Percentiles rank a stretch among this genome's conserved stretches.
Evolutionary conservation across 768 basidiomycete species (phyloP).

Genomic region (Hygrophoropsis aurantiaca): DNA sequence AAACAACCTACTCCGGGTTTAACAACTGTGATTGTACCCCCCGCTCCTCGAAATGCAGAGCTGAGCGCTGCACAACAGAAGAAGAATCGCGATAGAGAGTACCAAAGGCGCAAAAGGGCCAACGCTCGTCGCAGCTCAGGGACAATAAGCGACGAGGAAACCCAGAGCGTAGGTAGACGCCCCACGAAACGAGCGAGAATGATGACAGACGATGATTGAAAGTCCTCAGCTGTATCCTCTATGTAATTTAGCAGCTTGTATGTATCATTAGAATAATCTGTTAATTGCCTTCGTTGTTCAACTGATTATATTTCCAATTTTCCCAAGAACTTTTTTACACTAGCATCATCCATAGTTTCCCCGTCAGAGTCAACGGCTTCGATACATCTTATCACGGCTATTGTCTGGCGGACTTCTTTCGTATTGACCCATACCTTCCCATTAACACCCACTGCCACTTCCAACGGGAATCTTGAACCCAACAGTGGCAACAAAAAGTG

Average conservation of each 20-base stretch:
- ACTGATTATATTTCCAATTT: slow-evolving; percentile 39
- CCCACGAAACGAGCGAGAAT: slow-evolving; percentile 69
- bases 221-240: not conserved
- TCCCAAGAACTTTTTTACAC: slow-evolving; percentile 52
- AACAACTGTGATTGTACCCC: slow-evolving; percentile 76
- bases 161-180: slow-evolving; percentile 45
- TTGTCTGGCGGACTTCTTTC: slow-evolving; percentile 69
- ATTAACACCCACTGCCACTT: slow-evolving; percentile 88
- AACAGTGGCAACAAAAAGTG: slow-evolving; percentile 82
- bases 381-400: slow-evolving; percentile 76
- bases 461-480: slow-evolving; percentile 81
- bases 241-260: slow-evolving; percentile 5
- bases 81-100: slow-evolving; percentile 77
- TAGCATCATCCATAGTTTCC: slow-evolving; percentile 55
- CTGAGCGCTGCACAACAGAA: slow-evolving; percentile 72
- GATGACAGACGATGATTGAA: slow-evolving; percentile 59
- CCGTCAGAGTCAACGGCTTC: slow-evolving; percentile 79
- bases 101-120: slow-evolving; percentile 77
- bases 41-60: slow-evolving; percentile 68
- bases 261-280: not conserved
- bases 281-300: too few relatives aligned
- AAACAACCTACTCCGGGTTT: slow-evolving; percentile 67
- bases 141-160: slow-evolving; percentile 74
- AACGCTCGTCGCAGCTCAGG: slow-evolving; percentile 59
- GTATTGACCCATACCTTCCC: slow-evolving; percentile 89